phyloP scores from a whole-genome alignment of 768 basidiomycete species.

The Lactarius psammicola region DNA sequence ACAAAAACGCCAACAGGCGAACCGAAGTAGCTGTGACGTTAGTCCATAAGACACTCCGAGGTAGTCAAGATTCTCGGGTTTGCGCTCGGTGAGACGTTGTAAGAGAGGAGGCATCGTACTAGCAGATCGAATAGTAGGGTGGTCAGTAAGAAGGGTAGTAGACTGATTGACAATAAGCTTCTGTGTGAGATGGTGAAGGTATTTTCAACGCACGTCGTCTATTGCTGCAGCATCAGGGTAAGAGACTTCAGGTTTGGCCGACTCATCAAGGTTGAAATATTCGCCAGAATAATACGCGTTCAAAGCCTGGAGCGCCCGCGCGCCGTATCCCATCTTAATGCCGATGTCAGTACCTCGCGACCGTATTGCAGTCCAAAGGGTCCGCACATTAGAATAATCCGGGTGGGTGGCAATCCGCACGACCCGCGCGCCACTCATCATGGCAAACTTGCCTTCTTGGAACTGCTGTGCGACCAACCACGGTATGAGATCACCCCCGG shows the following conservation, averaged over 20 bases:
- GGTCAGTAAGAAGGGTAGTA: constrained; percentile 71
- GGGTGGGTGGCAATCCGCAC: constrained; percentile 96
- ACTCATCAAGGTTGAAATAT: constrained; percentile 83
- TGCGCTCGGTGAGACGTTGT: constrained; percentile 84
- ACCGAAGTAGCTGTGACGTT: constrained; percentile 80
- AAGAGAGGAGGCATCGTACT: constrained; percentile 89
- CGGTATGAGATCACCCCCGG: constrained; percentile 96
- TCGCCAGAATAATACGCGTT: constrained; percentile 94
- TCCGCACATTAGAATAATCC: constrained; percentile 82
- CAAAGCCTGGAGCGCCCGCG: constrained; percentile 80
- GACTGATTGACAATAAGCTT: constrained; percentile 36
- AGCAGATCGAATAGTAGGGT: constrained; percentile 66
- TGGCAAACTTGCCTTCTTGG: constrained; percentile 92
- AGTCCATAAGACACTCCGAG: constrained; percentile 96
- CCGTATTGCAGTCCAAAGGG: constrained; percentile 4
- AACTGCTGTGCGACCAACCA: constrained; percentile 95
- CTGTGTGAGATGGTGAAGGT: neutral
- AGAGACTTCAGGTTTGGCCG: constrained; percentile 46
- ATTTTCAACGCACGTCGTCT: constrained; percentile 44
- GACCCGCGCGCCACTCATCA: constrained; percentile 85
- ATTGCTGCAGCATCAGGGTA: constrained; percentile 60
- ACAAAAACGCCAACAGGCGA: constrained; percentile 23
- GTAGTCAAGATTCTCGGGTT: constrained; percentile 89
- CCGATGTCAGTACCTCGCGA: constrained; percentile 13
- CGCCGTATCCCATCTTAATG: constrained; percentile 92